Evolutionary conservation across 306 rosid genomes (phyloP), one percentile per base, ranked within the genome.

Genomic region (Cicer bijugum): DNA sequence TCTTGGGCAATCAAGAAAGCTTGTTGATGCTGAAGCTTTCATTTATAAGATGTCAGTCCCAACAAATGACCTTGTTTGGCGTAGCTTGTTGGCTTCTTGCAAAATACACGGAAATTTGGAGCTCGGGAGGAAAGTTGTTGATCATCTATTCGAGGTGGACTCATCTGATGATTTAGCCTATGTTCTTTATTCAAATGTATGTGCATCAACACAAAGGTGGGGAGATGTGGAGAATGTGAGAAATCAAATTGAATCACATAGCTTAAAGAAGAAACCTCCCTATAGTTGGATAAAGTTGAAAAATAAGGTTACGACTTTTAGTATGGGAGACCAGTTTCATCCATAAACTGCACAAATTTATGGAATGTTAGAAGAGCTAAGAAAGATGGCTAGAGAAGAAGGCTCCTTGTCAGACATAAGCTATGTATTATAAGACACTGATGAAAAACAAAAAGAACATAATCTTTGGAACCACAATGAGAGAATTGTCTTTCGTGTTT

Each of bases 401-500:
- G 97, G 98, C 33, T 89, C 89, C 81, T 81, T 89, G 68, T 80
- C 97, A 28, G 98, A 93, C 76, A 91, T 89, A 79, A 89, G 90
- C 87, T 83, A 82, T 79, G 82, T 92, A 8, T 81, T 93, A 74
- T 97, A 93, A 44, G 98, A 93, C 35, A 91, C 86, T 7, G 98
- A 93, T 53, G 98, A 91, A 75, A 94, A 93, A 77, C 94, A 91
- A 70, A 93, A 88, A 79, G 97, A 93, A 82, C 96, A 85, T 53
- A 89, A 89, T 83, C 97, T 93, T 82, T 91, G 96, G 97, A 91
- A 89, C 81, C 97, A 93, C 74, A 91, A 96, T 39, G 98, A 93
- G 84, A 89, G 96, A 85, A 78, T 91, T 14, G 97, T 97, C 40
- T 96, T 93, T 46, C 96, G 97, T 61, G 92, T 93, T 45, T 93